Conservation (phyloP, 371 early-diverging fungal genomes). For the Basidiobolus meristosporus region DNA sequence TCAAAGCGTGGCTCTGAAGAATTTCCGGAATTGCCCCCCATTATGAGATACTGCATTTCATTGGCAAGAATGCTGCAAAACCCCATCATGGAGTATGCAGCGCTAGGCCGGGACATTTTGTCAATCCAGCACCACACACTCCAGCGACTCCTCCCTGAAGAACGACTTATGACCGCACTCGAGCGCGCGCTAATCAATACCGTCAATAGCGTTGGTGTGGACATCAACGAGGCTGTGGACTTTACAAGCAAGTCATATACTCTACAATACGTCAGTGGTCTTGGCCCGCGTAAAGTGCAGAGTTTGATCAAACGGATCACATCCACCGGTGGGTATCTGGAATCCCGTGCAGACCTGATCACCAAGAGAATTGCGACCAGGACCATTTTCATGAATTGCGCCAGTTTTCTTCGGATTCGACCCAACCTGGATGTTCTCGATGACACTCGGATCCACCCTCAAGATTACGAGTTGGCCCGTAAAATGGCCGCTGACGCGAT, state of each 20-base stretch:
- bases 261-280: constrained; percentile 79
- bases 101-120: constrained; percentile 51
- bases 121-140: constrained; percentile 49
- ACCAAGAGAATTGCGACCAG: constrained; percentile 36
- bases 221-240: constrained; percentile 58
- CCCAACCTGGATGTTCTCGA: constrained; percentile 63
- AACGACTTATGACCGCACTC: constrained; percentile 31
- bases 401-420: constrained; percentile 70
- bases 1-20: constrained; percentile 55
- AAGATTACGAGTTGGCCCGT: constrained; percentile 85
- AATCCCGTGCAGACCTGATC: constrained; percentile 48
- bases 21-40: constrained; percentile 35
- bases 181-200: constrained; percentile 82
- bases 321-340: constrained; percentile 1
- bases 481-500: constrained; percentile 95
- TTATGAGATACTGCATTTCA: constrained; percentile 74
- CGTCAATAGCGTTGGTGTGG: constrained; percentile 71
- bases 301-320: constrained; percentile 29
- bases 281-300: constrained; percentile 88
- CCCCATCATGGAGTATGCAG: constrained; percentile 67
- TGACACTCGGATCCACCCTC: constrained; percentile 87
- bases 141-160: constrained; percentile 55
- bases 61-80: constrained; percentile 75
- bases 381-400: constrained; percentile 82
- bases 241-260: constrained; percentile 47